Base-by-base conservation (phyloP, 2,329 filamentous ascomycete species). In the Epichloe baconii region DNA sequence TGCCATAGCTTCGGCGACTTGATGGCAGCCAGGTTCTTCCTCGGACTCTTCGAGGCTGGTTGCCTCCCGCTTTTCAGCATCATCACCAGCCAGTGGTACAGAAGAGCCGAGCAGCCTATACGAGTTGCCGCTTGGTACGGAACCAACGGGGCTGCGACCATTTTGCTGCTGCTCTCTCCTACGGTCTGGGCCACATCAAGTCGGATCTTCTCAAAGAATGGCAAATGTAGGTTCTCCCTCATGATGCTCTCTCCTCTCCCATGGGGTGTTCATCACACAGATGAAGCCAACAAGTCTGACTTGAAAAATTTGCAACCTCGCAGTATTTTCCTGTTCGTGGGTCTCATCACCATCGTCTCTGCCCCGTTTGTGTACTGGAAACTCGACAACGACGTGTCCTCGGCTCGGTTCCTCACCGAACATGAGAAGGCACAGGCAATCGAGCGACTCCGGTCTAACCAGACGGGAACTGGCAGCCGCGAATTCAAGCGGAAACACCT, bases 381-480 rank as follows among this genome's bases (percentile, higher is more conserved):
- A 44, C 70, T 86, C 2, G 78, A 82, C 61, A 76, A 77, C 59
- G 78, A 82, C 55, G 73, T 83, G 17, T 61, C 71, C 0, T 74
- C 75, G 0, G 75, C 75, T 0, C 70, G 75, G 14, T 79, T 77
- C 52, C 59, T 93, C 26, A 83, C 71, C 7, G 76, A 83, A 49
- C 73, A 79, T 44, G 86, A 91, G 56, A 79, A 80, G 12, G 63
- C 80, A 0, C 72, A 88, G 42, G 84, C 83, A 0, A 70, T 89
- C 26, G 86, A 88, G 55, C 75, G 86, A 0, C 78, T 91, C 5
- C 74, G 85, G 0, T 73, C 80, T 21, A 91, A 91, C 58, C 80
- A 88, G 62, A 86, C 86, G 53, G 86, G 86, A 0, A 82, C 86
- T 15, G 83, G 82, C 1, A 85, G 80, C 54, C 80, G 81, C 56